Conservation (phyloP, 2,329 filamentous ascomycete genomes). For the Venturia oleaginea region DNA sequence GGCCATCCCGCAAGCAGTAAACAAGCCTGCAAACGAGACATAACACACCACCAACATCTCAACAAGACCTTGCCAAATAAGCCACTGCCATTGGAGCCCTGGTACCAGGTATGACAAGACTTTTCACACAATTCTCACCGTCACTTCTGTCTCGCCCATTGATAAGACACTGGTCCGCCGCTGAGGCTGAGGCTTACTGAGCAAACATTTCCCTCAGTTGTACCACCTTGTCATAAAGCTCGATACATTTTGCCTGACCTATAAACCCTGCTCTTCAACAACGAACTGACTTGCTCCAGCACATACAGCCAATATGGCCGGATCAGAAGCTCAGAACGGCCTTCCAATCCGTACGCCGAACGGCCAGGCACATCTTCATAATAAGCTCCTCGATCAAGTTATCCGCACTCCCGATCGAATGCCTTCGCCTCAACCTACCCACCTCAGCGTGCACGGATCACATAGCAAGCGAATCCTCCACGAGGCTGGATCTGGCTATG, state of each 20-base stretch:
- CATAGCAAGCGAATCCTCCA: conserved; percentile 62
- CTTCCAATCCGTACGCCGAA: conserved; percentile 2
- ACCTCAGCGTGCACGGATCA: conserved; percentile 62
- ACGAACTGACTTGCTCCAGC: background rate
- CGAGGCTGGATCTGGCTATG: conserved; percentile 86
- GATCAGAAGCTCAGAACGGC: conserved; percentile 5
- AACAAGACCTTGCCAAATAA: background rate
- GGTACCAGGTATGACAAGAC: background rate
- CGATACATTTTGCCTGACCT: background rate
- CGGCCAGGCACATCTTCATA: conserved; percentile 20
- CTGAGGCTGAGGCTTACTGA: background rate
- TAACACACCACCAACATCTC: background rate
- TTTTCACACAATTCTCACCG: background rate
- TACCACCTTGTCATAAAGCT: background rate
- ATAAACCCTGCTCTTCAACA: background rate
- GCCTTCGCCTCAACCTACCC: conserved; percentile 81
- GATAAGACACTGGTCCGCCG: background rate
- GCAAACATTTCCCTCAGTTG: background rate
- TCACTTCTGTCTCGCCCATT: background rate
- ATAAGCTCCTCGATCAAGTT: conserved; percentile 50
- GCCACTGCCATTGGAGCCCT: background rate
- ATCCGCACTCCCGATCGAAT: conserved; percentile 49
- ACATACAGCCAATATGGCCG: background rate
- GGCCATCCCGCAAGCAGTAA: background rate
- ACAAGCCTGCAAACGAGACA: background rate